These are phyloP conservation scores for Rhodosorus marinus DNA, from an alignment of 23 red algal species.

Conservation along the genomic window DNA sequence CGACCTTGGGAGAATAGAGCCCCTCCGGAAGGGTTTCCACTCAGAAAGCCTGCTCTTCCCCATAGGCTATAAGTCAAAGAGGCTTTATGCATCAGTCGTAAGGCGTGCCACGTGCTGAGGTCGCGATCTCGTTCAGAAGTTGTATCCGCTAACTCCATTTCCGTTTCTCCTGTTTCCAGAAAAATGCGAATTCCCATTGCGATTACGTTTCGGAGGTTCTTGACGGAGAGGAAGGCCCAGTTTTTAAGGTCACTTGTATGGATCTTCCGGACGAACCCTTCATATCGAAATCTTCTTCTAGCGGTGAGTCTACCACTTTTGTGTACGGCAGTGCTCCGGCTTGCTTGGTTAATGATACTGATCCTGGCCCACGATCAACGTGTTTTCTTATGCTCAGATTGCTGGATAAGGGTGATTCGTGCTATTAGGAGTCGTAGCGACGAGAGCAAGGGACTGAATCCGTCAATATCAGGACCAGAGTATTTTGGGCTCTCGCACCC, in stretches of 20 bases:
- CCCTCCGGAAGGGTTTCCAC: constrained; percentile 17
- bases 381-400: too few species aligned
- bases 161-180: too few species aligned
- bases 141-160: too few species aligned
- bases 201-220: constrained; percentile 31
- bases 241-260: constrained; percentile 25
- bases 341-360: too few species aligned
- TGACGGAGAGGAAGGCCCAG: constrained; percentile 16
- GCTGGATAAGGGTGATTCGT: too few species aligned
- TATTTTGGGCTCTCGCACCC: constrained; percentile 42
- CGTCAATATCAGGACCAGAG: constrained; percentile 30
- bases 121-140: too few species aligned
- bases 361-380: too few species aligned
- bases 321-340: too few species aligned
- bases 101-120: too few species aligned
- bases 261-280: constrained; percentile 10
- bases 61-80: constrained; percentile 24
- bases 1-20: constrained; percentile 15
- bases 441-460: constrained; percentile 5
- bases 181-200: constrained; percentile 3
- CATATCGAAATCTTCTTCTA: constrained; percentile 9
- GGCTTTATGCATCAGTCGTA: constrained; percentile 12
- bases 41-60: constrained; percentile 32
- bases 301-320: constrained; percentile 12
- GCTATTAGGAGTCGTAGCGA: too few species aligned